A percentile compares a stretch with the other conserved stretches of the same genome.
Conservation (phyloP, 164 flowering plant species). For the Cinnamomum micranthum region DNA sequence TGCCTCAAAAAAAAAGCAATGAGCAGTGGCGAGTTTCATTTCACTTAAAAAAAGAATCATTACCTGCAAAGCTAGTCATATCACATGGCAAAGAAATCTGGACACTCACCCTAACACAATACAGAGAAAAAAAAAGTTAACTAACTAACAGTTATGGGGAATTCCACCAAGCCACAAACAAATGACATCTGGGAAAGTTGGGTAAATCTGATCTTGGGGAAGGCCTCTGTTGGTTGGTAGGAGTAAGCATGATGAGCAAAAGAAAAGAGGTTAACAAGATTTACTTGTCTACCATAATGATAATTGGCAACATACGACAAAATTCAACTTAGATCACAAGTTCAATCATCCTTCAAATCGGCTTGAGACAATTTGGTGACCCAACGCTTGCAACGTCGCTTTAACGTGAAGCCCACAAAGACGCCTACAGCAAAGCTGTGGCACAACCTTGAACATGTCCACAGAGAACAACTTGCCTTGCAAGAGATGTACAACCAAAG, state of each 20-base stretch:
- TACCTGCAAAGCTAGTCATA: neutral
- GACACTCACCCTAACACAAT: neutral
- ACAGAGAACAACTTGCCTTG: constrained; percentile 60
- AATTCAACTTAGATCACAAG: neutral
- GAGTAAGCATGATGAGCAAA: neutral
- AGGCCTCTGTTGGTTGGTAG: neutral
- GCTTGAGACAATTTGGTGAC: constrained; percentile 58
- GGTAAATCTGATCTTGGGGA: neutral
- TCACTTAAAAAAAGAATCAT: neutral
- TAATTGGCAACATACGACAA: neutral
- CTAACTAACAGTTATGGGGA: neutral
- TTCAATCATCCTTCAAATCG: constrained; percentile 71
- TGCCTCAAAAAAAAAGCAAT: neutral
- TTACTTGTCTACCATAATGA: neutral
- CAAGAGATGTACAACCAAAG: constrained; percentile 10
- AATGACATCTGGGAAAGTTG: neutral
- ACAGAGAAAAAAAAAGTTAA: neutral
- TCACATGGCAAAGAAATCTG: neutral
- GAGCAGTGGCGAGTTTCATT: too few relatives aligned
- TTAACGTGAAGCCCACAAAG: constrained; percentile 76
- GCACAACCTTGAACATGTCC: constrained; percentile 90
- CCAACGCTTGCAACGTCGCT: constrained; percentile 71
- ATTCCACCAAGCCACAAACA: neutral
- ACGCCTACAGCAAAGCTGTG: constrained; percentile 66
- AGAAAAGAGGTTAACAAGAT: neutral